Percentiles rank a stretch among this genome's conserved stretches.
phyloP scores from a whole-genome alignment of 2,329 filamentous ascomycete species.

The Dactylellina cionopaga region DNA sequence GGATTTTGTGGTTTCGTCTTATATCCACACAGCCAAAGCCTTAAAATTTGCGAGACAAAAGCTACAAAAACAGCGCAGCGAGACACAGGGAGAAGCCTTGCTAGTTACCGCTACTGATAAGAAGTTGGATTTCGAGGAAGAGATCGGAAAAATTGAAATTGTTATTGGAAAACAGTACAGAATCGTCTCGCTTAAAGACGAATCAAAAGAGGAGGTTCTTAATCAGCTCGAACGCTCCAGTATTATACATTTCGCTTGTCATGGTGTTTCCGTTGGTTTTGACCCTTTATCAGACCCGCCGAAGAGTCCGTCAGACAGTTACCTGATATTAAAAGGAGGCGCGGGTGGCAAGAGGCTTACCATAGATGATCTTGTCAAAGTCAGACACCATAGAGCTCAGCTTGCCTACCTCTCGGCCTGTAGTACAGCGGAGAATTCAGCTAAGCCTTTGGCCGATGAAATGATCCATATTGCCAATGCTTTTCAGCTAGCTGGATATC shows the following conservation, averaged over 20 bases:
- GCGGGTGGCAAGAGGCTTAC: background rate
- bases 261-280: background rate
- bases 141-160: background rate
- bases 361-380: slow-evolving; percentile 4
- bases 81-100: background rate
- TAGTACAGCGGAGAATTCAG: background rate
- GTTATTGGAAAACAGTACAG: background rate
- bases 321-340: background rate
- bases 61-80: background rate
- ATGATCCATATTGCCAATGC: too few species aligned
- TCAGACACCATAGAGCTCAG: background rate
- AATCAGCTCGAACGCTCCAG: background rate
- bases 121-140: background rate
- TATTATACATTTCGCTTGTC: too few species aligned
- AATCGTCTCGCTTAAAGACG: background rate
- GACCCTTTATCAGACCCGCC: slow-evolving; percentile 6
- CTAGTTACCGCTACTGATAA: background rate
- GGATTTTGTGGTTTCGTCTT: slow-evolving; percentile 19
- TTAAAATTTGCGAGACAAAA: slow-evolving; percentile 8
- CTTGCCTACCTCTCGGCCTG: background rate
- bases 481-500: too few species aligned
- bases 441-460: background rate
- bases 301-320: slow-evolving; percentile 2
- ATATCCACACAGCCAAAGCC: background rate
- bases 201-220: background rate